Evolutionary conservation across 2,329 filamentous ascomycete species (phyloP), one percentile per base, ranked within the genome.

Genomic region (Ascochyta viciae-villosae): DNA sequence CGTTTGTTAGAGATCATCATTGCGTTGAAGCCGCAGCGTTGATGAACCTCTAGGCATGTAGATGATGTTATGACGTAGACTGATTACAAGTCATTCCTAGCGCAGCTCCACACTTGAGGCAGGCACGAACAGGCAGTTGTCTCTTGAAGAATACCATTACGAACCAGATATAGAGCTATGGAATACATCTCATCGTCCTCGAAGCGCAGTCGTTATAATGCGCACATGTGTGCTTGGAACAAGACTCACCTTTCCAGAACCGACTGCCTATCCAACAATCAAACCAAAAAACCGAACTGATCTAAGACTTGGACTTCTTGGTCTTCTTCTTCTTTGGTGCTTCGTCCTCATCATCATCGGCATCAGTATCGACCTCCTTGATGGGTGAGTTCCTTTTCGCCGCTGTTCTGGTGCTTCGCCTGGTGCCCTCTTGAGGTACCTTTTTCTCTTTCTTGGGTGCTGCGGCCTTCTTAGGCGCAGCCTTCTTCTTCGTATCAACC

Each of bases 251-350:
- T 27, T 15, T 12, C 35, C 13, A 10, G 4, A 13, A 23, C 34
- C 8, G 16, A 38, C 9, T n/a, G 27, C 19, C 22, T 16, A 22
- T 39, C 37, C 34, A 31, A 54, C 29, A 6, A 42, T 15, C 24
- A 31, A 38, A 35, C 3, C 13, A 33, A n/a, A 40, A 10, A 31
- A 8, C n/a, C 8, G 29, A 38, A 6, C 15, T 12, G 12, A 38
- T 43, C 39, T 53, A 57, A 19, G 48, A 50, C 47, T 61, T 39
- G 54, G 33, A 34, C 55, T 58, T 50, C 54, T 61, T 65, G 9
- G 34, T 53, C 53, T 66, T 68, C 54, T 61, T 65, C 60, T 61
- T 61, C 54, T 60, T 64, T n/a, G 62, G 54, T 16, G 57, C 51
- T 31, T 59, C 59, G 6, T 59, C 57, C n/a, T 57, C 58, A 6